Evolutionary conservation across 2,329 filamentous ascomycete species (phyloP).

Genomic region (Scedosporium aurantiacum): DNA sequence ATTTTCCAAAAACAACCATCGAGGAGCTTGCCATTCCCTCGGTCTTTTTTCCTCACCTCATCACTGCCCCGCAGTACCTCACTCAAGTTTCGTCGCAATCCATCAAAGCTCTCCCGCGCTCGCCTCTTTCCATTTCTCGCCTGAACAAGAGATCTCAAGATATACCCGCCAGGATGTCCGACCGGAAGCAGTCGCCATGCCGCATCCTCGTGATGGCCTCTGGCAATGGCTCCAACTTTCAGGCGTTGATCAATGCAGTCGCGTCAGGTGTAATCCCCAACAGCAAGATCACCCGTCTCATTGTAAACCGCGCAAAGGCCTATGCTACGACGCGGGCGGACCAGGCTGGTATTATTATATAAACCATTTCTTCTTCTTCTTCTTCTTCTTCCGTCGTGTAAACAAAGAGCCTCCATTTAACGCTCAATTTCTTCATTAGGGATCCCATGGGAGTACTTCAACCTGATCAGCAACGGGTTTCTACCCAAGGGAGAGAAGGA

Average conservation of each 20-base stretch:
- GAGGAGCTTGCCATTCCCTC: too few relatives aligned
- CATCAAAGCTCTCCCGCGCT: too few relatives aligned
- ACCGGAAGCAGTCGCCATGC: constrained; percentile 17
- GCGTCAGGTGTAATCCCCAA: constrained; percentile 26
- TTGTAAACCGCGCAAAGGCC: constrained; percentile 37
- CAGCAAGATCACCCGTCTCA: constrained; percentile 33
- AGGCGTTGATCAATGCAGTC: constrained; percentile 52
- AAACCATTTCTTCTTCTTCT: neutral
- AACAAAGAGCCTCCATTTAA: neutral
- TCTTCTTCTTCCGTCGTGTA: neutral
- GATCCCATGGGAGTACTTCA: constrained; percentile 73
- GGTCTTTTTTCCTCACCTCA: too few relatives aligned
- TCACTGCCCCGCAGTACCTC: too few relatives aligned
- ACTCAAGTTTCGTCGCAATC: too few relatives aligned
- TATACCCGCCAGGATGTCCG: neutral
- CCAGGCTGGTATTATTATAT: constrained; percentile 25
- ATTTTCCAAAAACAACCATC: too few relatives aligned
- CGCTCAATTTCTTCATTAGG: constrained; percentile 12
- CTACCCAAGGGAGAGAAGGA: constrained; percentile 48
- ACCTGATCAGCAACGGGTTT: constrained; percentile 63
- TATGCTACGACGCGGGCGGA: constrained; percentile 30
- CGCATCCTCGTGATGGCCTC: constrained; percentile 60
- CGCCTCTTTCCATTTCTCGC: too few relatives aligned
- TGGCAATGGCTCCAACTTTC: constrained; percentile 66
- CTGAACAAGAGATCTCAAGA: neutral